Percentiles rank a stretch among this genome's conserved stretches.
These are phyloP conservation scores for Termitomyces sp. DNA, from an alignment of 768 basidiomycete genomes.

Conservation along the genomic window DNA sequence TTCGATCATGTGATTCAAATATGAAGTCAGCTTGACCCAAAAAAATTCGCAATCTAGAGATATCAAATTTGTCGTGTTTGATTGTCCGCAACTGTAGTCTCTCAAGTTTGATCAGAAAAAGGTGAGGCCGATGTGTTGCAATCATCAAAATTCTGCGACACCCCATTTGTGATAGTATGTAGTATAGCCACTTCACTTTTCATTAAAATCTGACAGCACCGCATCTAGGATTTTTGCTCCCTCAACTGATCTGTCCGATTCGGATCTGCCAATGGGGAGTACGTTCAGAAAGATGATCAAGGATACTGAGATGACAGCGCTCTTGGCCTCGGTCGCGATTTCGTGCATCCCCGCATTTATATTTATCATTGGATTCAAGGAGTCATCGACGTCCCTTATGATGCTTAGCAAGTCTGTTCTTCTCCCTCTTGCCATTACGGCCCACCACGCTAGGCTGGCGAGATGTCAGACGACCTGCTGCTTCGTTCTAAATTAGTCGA, in stretches of 20 bases:
- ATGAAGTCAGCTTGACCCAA: too few relatives aligned
- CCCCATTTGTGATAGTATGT: too few relatives aligned
- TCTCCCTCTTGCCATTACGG: neutral
- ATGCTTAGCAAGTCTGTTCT: neutral
- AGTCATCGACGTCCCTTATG: neutral
- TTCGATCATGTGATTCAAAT: too few relatives aligned
- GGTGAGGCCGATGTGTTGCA: too few relatives aligned
- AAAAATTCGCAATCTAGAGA: too few relatives aligned
- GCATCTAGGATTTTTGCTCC: neutral
- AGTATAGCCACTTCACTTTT: too few relatives aligned
- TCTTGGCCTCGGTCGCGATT: neutral
- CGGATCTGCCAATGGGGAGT: neutral
- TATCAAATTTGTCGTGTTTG: too few relatives aligned
- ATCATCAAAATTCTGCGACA: too few relatives aligned
- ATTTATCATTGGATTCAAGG: neutral
- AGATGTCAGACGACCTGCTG: slow-evolving; percentile 22
- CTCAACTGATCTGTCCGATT: neutral
- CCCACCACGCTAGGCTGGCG: neutral
- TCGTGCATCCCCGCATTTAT: neutral
- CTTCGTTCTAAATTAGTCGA: neutral
- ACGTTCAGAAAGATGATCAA: neutral
- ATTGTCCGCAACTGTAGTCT: too few relatives aligned
- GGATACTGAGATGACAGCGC: neutral
- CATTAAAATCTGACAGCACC: neutral
- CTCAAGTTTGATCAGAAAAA: too few relatives aligned